A percentile compares a stretch with the other conserved stretches of the same genome.
phyloP scores from a whole-genome alignment of 306 rosid genomes.

The Dicorynia guianensis region DNA sequence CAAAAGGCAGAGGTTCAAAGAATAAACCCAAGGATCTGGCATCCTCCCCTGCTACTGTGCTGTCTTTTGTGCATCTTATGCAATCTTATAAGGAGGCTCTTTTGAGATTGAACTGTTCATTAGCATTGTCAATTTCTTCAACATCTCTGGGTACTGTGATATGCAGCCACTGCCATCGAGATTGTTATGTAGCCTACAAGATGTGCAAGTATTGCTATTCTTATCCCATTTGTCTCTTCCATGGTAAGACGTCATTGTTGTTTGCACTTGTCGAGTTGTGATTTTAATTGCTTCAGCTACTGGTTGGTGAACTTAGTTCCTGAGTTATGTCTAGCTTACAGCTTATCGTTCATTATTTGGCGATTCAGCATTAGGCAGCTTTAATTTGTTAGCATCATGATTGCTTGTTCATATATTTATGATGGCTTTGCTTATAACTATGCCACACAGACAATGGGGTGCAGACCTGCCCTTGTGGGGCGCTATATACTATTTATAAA shows the following conservation, averaged over 20 bases:
- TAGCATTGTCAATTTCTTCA: slow-evolving; percentile 19
- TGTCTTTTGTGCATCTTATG: slow-evolving; percentile 44
- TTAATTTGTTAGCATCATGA: neutral
- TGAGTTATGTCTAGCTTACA: neutral
- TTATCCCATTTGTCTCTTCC: slow-evolving; percentile 50
- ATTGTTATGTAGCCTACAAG: slow-evolving; percentile 48
- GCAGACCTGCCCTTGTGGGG: slow-evolving; percentile 43
- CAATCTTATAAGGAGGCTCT: slow-evolving; percentile 33
- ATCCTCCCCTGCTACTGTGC: slow-evolving; percentile 25
- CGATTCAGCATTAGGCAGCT: neutral
- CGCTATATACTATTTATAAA: slow-evolving; percentile 29
- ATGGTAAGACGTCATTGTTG: slow-evolving; percentile 36
- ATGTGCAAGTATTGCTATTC: slow-evolving; percentile 45
- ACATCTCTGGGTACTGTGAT: slow-evolving; percentile 23
- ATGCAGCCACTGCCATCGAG: slow-evolving; percentile 46
- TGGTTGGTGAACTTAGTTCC: neutral
- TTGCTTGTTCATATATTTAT: neutral
- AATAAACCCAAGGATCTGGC: slow-evolving; percentile 27
- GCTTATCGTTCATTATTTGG: neutral
- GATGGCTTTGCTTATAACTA: neutral
- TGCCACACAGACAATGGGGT: slow-evolving; percentile 33
- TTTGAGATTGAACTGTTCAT: neutral
- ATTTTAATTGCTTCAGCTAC: neutral
- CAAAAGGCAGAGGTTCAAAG: slow-evolving; percentile 12
- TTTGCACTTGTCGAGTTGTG: neutral